Conservation (phyloP, 2,329 filamentous ascomycete genomes). For the Torrubiella hemipterigena region DNA sequence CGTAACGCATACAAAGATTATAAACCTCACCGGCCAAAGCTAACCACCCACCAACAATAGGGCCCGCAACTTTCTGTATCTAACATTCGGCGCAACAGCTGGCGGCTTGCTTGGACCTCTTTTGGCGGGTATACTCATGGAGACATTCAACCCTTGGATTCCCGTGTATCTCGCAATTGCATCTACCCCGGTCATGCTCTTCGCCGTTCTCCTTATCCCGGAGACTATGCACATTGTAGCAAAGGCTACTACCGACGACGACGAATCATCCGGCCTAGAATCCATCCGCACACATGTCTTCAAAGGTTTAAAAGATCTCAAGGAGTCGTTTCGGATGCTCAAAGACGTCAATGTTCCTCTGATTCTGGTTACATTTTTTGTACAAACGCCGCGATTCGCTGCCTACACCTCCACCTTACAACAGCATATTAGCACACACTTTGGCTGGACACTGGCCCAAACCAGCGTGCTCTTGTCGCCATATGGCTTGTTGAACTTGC, state of each 20-base stretch:
- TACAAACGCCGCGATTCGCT: constrained; percentile 21
- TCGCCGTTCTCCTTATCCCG: constrained; percentile 22
- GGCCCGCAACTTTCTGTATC: constrained; percentile 27
- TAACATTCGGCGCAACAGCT: constrained; percentile 25
- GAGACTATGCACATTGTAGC: constrained; percentile 23
- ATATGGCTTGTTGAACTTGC: constrained; percentile 24
- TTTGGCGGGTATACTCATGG: constrained; percentile 25
- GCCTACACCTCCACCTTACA: constrained; percentile 22
- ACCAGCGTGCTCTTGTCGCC: constrained; percentile 28
- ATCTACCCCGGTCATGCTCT: constrained; percentile 19
- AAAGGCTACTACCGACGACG: constrained; percentile 5
- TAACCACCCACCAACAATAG: constrained; percentile 9
- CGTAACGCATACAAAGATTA: not conserved
- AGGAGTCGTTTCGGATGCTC: constrained; percentile 20
- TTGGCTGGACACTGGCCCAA: constrained; percentile 28
- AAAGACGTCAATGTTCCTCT: constrained; percentile 22
- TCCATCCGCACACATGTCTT: constrained; percentile 16
- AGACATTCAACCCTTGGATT: constrained; percentile 25
- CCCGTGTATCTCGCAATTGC: constrained; percentile 22
- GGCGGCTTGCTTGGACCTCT: constrained; percentile 28
- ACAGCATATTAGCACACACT: constrained; percentile 32
- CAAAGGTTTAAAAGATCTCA: constrained; percentile 19
- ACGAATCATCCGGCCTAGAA: constrained; percentile 5
- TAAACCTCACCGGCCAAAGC: not conserved
- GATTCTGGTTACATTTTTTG: constrained; percentile 25